A percentile compares a stretch with the other conserved stretches of the same genome.
Conservation (phyloP, 2,329 filamentous ascomycete genomes). For the Cladosporium sp. region DNA sequence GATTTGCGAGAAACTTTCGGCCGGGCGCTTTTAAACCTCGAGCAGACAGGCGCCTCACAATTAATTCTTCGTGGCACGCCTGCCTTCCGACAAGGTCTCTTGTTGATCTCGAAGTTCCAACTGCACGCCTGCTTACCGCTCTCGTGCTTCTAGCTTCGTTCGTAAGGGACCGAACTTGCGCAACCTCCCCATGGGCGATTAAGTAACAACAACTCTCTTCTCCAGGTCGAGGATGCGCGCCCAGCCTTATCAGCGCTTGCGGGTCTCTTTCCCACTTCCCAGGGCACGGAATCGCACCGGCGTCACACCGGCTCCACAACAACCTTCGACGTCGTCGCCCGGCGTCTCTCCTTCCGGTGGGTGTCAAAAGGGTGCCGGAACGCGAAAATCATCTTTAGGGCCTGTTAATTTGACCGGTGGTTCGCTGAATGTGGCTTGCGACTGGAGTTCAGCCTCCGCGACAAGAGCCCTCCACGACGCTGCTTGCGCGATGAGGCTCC, state of each 20-base stretch:
- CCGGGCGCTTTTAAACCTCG: constrained; percentile 5
- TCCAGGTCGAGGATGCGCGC: constrained; percentile 13
- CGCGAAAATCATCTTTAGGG: not conserved
- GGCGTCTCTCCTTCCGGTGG: constrained; percentile 1
- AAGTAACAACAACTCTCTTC: constrained; percentile 17
- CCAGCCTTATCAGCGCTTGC: constrained; percentile 15
- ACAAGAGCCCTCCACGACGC: not conserved
- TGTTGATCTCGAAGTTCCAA: constrained; percentile 4
- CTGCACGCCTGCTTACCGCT: constrained; percentile 1
- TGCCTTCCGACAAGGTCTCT: not conserved
- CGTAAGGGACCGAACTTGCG: constrained; percentile 4
- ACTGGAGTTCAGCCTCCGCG: not conserved
- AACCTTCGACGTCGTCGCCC: constrained; percentile 10
- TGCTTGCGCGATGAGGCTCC: constrained; percentile 17
- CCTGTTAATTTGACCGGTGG: constrained; percentile 1
- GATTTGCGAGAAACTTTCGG: constrained; percentile 7
- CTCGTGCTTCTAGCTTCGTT: constrained; percentile 3
- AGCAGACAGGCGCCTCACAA: not conserved
- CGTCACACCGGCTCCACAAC: constrained; percentile 18
- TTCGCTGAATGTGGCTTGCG: constrained; percentile 3
- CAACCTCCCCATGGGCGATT: constrained; percentile 18
- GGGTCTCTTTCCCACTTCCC: not conserved
- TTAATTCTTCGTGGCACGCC: not conserved
- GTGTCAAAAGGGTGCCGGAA: constrained; percentile 9
- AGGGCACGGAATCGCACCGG: constrained; percentile 12